Evolutionary conservation across 106 monocot species (phyloP), one percentile per base, ranked within the genome.

Genomic region (Apostasia shenzhenica): DNA sequence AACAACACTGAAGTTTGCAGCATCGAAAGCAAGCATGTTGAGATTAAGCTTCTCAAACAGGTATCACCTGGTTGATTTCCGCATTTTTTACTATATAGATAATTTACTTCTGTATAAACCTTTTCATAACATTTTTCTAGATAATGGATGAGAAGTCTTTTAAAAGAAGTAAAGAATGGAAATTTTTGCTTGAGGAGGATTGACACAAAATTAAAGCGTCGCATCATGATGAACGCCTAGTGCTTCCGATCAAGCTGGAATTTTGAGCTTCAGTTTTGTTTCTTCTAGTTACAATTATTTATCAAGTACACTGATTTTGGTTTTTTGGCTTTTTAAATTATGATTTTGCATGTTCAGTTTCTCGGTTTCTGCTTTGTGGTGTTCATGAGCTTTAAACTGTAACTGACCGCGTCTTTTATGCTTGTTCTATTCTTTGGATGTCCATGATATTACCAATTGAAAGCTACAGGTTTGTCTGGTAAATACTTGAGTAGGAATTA

Each of bases 121-220:
- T 6, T 57, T n/a, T 42, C 47, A 41, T 3, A 50, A 61, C 3
- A 43, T 40, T 78, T 53, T 71, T 75, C 57, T 66, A 99, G 97
- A 99, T 99, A 77, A 81, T 99, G 67, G 97, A 99, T 69, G 97
- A 99, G 73, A 99, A 99, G 63, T 99, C 97, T 53, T 74, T 99
- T 12, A 99, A 68, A 99, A 99, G 83, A 99, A 99, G 55, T 99
- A 99, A 67, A 92, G 92, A 68, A 87, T 63, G 65, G 97, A 99
- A 71, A 99, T 99, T 73, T 82, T 52, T 81, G 66, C 70, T 77
- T 99, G 72, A 90, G 76, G 70, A 90, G 72, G 97, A 99, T 70
- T 73, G 92, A 40, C 87, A 87, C n/a, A 68, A 89, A 92, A 66
- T 48, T 99, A 60, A 99, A 83, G 67, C 84, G 74, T 72, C 89